A percentile compares a stretch with the other conserved stretches of the same genome.
phyloP scores from a whole-genome alignment of 768 basidiomycete genomes.

The Pleurotus platypus region DNA sequence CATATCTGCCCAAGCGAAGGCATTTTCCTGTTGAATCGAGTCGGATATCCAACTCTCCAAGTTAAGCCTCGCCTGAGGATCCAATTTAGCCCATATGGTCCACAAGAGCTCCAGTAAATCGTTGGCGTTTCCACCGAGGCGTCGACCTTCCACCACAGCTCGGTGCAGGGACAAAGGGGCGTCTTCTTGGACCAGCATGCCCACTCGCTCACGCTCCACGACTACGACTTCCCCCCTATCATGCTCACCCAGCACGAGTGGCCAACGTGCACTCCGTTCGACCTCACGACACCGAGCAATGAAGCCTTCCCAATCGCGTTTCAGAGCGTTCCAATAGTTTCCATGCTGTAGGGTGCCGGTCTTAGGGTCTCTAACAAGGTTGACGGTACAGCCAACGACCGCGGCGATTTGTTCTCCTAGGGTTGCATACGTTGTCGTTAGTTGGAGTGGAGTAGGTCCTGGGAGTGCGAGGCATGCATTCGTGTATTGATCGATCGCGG shows the following conservation, averaged over 20 bases:
- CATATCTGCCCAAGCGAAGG: conserved; percentile 75
- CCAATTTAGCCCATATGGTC: conserved; percentile 59
- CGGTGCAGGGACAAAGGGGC: conserved; percentile 57
- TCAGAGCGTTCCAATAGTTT: conserved; percentile 80
- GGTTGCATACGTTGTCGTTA: conserved; percentile 60
- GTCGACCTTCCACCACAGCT: conserved; percentile 38
- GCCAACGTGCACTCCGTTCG: conserved; percentile 84
- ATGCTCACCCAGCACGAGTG: conserved; percentile 58
- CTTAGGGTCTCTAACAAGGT: conserved; percentile 65
- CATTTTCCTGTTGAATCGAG: conserved; percentile 72
- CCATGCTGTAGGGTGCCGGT: conserved; percentile 78
- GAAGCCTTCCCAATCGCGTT: conserved; percentile 95
- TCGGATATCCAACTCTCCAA: conserved; percentile 60
- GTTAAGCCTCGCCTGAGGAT: conserved; percentile 48
- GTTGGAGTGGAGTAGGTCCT: conserved; percentile 50
- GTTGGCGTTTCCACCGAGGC: conserved; percentile 46
- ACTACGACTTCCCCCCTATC: conserved; percentile 47
- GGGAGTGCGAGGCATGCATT: conserved; percentile 66
- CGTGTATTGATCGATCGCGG: conserved; percentile 81
- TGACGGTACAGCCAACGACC: conserved; percentile 84
- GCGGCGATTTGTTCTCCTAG: conserved; percentile 74
- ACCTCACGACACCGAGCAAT: conserved; percentile 86
- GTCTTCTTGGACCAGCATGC: conserved; percentile 62
- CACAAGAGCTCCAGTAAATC: conserved; percentile 59
- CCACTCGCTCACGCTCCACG: conserved; percentile 76